Base-by-base conservation (phyloP, 23 red algal species). In the Gracilaria gracilis region DNA sequence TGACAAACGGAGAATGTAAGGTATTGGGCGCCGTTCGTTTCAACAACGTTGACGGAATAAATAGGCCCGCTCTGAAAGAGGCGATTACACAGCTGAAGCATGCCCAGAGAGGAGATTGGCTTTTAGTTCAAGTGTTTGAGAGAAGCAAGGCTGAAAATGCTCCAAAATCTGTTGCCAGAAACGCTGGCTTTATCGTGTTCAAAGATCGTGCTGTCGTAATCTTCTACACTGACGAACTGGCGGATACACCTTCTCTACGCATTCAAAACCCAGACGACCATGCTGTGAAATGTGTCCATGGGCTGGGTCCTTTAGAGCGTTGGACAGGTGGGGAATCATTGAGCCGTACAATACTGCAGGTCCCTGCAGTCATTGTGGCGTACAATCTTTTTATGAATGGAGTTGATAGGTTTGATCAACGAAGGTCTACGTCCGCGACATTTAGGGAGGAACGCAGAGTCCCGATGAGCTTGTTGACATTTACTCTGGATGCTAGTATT, bases 341-440 rank as follows among this genome's bases (percentile, higher is more conserved):
- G 51, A 20, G 17, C 51, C 17, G 51, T 20, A 15, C 35, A 3
- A 73, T 29, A 20, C 21, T 73, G 21, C 67, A 73, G 8, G 67
- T 42, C 8, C 67, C 34, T 12, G 7, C 34, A 2, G 28, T 73
- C 0, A 73, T 73, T 24, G 67, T 73, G 20, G 67, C 35, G 4
- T 44, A 73, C 33, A 73, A 73, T 6, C 24, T 73, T 12, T 40
- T 39, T 42, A 73, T 73, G 67, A 73, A 39, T 73, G 38, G 35
- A 1, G 67, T 44, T 40, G 67, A 73, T n/a, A 8, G 35, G 0
- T 73, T 73, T 44, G 67, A 73, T 44, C 67, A 42, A 40, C 21
- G 42, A 9, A 2, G 67, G 44, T 73, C 67, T 9, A 73, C 67
- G 15, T 39, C 67, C 5, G 67, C 67, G 14, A 73, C 67, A 12